Evolutionary conservation across 208 protist genomes (phyloP).

Genomic region (Trypanosoma scelopori): DNA sequence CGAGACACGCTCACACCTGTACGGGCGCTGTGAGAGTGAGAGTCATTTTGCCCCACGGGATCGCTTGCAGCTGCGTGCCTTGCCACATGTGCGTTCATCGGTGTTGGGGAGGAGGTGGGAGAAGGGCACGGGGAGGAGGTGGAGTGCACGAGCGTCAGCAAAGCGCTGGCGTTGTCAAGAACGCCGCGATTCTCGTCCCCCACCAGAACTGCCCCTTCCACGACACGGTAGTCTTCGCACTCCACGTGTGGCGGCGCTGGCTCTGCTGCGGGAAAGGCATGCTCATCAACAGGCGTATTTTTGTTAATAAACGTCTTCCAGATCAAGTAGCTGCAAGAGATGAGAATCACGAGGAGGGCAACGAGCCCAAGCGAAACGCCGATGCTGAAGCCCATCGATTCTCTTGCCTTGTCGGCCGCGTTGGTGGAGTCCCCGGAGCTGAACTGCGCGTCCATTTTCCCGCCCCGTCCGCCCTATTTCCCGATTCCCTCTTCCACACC

Average conservation of each 20-base stretch:
- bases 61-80: background rate
- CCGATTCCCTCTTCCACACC: no score
- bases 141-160: conserved; percentile 16
- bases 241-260: background rate
- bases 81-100: background rate
- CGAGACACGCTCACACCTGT: background rate
- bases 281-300: background rate
- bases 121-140: no score
- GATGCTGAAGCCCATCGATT: no score
- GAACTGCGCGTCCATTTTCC: no score
- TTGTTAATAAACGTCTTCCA: background rate
- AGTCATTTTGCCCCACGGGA: background rate
- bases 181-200: conserved; percentile 3
- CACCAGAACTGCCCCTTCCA: conserved; percentile 18
- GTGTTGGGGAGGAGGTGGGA: no score
- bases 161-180: conserved; percentile 2
- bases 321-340: background rate
- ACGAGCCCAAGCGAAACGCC: background rate
- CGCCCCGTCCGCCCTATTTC: no score
- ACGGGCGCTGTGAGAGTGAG: background rate
- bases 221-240: background rate
- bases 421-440: no score
- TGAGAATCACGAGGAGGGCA: conserved; percentile 2
- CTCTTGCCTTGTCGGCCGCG: no score
- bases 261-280: background rate